Conservation (phyloP, 2,329 filamentous ascomycete species). For the Botrytis deweyae region DNA sequence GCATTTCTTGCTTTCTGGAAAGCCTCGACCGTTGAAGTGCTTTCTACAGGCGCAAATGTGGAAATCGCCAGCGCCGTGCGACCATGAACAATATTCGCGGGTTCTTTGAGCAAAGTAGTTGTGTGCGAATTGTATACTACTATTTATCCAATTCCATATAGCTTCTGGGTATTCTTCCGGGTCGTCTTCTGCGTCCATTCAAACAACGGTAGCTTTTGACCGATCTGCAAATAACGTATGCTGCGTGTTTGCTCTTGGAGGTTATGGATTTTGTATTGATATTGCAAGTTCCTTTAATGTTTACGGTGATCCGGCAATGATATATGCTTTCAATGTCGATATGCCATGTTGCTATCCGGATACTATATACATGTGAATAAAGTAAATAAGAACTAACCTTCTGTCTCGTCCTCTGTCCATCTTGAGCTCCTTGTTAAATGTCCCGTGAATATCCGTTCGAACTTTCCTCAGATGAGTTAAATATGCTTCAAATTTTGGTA, state of each 20-base stretch:
- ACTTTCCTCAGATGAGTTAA: background rate
- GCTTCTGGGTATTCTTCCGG: background rate
- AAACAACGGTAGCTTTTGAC: background rate
- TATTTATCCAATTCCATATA: background rate
- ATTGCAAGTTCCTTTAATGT: background rate
- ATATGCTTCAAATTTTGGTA: background rate
- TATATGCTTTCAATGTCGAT: background rate
- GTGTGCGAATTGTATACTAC: background rate
- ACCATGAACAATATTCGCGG: conserved; percentile 3
- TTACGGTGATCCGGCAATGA: background rate
- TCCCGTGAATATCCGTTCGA: background rate
- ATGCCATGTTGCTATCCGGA: background rate
- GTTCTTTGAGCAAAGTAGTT: background rate
- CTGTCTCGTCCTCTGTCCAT: conserved; percentile 38
- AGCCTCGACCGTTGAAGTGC: background rate
- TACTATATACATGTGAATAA: conserved; percentile 19
- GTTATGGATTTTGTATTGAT: background rate
- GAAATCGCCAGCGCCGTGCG: background rate
- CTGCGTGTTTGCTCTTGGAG: background rate
- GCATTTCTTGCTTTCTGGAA: background rate
- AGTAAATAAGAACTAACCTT: conserved; percentile 40
- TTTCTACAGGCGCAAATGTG: conserved; percentile 14
- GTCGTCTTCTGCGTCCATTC: background rate
- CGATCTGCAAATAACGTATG: background rate
- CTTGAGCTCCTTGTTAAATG: background rate